These are phyloP conservation scores for Trichophaea hybrida DNA, from an alignment of 2,329 filamentous ascomycete genomes.

Conservation along the genomic window DNA sequence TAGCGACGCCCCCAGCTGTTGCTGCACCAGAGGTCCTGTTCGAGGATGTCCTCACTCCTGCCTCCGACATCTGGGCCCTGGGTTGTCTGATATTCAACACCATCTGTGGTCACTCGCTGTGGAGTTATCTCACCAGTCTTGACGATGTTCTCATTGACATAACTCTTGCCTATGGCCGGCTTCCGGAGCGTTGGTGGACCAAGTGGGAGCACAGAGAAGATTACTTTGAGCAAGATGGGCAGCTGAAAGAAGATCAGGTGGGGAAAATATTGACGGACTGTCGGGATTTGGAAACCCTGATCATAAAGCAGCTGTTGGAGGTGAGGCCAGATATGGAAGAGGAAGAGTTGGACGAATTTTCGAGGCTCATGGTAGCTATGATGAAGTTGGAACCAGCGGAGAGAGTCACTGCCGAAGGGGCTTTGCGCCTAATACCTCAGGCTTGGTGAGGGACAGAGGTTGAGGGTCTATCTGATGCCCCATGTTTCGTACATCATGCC, in stretches of 20 bases:
- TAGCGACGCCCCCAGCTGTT: not conserved
- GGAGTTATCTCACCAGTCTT: not conserved
- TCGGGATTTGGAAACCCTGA: conserved; percentile 24
- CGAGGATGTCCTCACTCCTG: not conserved
- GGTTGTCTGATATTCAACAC: not conserved
- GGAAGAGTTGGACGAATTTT: conserved; percentile 46
- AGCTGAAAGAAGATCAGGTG: conserved; percentile 81
- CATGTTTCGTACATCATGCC: not conserved
- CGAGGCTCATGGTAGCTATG: not conserved
- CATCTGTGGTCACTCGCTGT: not conserved
- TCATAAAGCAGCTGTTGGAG: conserved; percentile 38
- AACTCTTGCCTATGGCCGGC: conserved; percentile 42
- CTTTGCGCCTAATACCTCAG: not conserved
- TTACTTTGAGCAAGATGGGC: conserved; percentile 44
- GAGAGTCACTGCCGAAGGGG: conserved; percentile 67
- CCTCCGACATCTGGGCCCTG: not conserved
- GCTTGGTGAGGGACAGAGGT: not conserved
- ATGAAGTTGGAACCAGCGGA: conserved; percentile 48
- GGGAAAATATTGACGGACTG: conserved; percentile 93
- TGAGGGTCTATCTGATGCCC: not conserved
- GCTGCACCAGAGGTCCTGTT: conserved; percentile 2
- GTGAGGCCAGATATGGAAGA: conserved; percentile 96
- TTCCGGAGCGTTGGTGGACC: conserved; percentile 48
- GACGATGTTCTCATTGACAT: conserved; percentile 1
- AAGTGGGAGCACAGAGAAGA: not conserved